Evolutionary conservation across 352 stramenopile species (phyloP), one percentile per base, ranked within the genome.

Genomic region (Phytopythium kandeliae): DNA sequence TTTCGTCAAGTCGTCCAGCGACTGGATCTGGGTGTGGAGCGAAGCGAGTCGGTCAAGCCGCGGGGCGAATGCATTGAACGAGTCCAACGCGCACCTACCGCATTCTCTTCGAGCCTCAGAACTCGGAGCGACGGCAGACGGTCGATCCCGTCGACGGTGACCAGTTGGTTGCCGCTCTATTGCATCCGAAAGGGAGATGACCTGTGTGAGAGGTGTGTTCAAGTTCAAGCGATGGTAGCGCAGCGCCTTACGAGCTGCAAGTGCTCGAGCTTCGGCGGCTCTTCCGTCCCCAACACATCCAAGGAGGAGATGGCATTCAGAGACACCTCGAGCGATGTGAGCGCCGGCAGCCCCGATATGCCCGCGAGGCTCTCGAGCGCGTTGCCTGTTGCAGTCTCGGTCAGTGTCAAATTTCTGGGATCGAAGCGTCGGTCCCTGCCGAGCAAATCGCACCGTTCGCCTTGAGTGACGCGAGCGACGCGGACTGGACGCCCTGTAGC

Each of bases 81-180:
- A 22, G 17, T 35, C 6, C 4, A 38, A 31, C 13, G 9, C 17
- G 13, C 1, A 54, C 70, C 25, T 58, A 88, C 77, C 52, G 84
- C 67, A 60, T 89, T 92, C 21, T 84, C 63, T 21, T 82, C 63
- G n/a, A 84, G 26, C 0, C 61, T 67, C 12, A 92, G 50, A 0
- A 67, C 74, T 3, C 26, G 64, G n/a, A 90, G 55, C 21, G 57
- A 60, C 8, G 61, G 17, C 5, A 90, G 51, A 6, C 53, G 62
- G 35, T 89, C 78, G 31, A 92, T 67, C 0, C 77, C 81, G 9
- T 58, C 65, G 9, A 90, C 46, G 2, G 48, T 75, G 12, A 67
- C 56, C 31, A 92, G 50, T 41, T 87, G 85, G 64, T 88, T 92
- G 25, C 88, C 76, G 45, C 78, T 74, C 81, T 91, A 36, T 22